phyloP scores from a whole-genome alignment of 129 eudicot genomes.

The Escallonia rubra region DNA sequence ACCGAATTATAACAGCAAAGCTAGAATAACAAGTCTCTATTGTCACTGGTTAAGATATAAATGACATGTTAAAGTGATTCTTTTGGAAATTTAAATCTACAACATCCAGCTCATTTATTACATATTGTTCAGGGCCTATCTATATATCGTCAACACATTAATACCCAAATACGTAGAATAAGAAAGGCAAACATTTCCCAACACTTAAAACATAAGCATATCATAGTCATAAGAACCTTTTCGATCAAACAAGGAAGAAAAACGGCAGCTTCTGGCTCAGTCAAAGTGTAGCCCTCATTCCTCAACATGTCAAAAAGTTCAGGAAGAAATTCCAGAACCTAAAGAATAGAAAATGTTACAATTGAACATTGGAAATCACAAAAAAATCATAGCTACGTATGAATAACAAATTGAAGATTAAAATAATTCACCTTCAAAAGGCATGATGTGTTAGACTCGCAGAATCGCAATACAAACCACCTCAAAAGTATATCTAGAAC shows the following conservation, averaged over 20 bases:
- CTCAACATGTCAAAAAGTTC: slow-evolving; percentile 71
- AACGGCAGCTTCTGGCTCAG: slow-evolving; percentile 91
- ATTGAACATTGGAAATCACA: neutral
- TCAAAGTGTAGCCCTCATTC: slow-evolving; percentile 80
- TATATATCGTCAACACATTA: neutral
- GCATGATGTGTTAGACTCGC: slow-evolving; percentile 97
- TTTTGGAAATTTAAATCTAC: no score
- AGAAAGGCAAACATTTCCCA: slow-evolving; percentile 1
- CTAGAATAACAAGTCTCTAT: no score
- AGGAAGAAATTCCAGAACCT: slow-evolving; percentile 96
- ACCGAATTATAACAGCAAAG: no score
- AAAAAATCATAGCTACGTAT: neutral
- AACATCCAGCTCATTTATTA: neutral
- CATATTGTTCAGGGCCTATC: neutral
- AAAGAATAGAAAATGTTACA: neutral
- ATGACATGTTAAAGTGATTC: no score
- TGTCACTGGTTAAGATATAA: no score
- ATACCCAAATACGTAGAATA: slow-evolving; percentile 1
- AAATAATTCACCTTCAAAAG: slow-evolving; percentile 60
- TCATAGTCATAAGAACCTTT: slow-evolving; percentile 47
- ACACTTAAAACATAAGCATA: slow-evolving; percentile 6
- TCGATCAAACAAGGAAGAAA: slow-evolving; percentile 96
- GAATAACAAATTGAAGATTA: slow-evolving; percentile 3
- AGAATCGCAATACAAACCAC: slow-evolving; percentile 94
- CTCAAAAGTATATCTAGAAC: slow-evolving; percentile 76